These are phyloP conservation scores for Acanthamoeba quina DNA, from an alignment of 208 protist species.

Conservation along the genomic window DNA sequence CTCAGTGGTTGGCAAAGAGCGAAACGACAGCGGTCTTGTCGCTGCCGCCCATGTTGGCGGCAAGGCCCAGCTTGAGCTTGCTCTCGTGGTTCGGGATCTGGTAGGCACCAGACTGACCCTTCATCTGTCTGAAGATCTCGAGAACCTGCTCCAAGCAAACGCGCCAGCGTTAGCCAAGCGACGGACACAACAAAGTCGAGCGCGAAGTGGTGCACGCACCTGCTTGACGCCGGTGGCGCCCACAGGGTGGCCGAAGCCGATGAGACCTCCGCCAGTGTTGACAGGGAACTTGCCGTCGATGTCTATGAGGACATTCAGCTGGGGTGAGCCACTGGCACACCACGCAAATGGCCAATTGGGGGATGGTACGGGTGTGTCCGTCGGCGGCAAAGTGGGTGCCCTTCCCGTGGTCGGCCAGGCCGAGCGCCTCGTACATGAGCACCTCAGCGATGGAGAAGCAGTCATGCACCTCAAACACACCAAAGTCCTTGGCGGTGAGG, in stretches of 20 bases:
- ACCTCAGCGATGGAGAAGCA: conserved; percentile 95
- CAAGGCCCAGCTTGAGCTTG: conserved; percentile 91
- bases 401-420: conserved; percentile 92
- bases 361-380: conserved; percentile 75
- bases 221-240: conserved; percentile 80
- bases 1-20: conserved; percentile 84
- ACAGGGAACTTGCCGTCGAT: conserved; percentile 92
- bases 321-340: background rate
- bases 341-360: too few relatives aligned
- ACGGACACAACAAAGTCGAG: background rate
- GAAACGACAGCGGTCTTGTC: conserved; percentile 94
- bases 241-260: conserved; percentile 94
- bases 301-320: conserved; percentile 70
- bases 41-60: conserved; percentile 95
- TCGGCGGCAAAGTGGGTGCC: conserved; percentile 91
- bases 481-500: conserved; percentile 10
- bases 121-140: conserved; percentile 95
- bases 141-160: conserved; percentile 87
- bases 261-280: conserved; percentile 94
- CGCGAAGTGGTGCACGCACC: background rate
- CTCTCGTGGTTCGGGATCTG: conserved; percentile 80
- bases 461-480: conserved; percentile 93
- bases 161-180: background rate
- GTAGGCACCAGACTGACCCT: conserved; percentile 93
- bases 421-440: conserved; percentile 95